Evolutionary conservation across 164 flowering plant genomes (phyloP).

Genomic region (Liriodendron chinense): DNA sequence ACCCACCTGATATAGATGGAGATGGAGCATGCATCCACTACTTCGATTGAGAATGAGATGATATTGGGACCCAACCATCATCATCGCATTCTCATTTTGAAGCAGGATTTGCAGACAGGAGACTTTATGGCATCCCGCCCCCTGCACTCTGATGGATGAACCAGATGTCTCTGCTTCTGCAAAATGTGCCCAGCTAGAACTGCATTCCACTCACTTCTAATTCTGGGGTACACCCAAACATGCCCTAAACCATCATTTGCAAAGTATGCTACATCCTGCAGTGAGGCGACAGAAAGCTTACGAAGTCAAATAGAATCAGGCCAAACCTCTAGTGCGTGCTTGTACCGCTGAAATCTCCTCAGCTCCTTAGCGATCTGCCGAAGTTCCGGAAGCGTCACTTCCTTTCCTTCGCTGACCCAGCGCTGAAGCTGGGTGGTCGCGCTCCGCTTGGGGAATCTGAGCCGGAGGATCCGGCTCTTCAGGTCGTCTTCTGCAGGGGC

Average conservation of each 20-base stretch:
- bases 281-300: background rate
- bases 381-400: constrained; percentile 51
- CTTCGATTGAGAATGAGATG: no score
- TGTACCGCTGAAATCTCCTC: constrained; percentile 60
- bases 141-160: no score
- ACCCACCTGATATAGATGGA: no score
- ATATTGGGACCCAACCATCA: no score
- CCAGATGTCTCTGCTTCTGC: no score
- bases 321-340: constrained; percentile 95
- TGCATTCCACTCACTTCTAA: no score
- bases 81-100: no score
- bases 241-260: background rate
- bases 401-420: constrained; percentile 78
- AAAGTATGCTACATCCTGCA: background rate
- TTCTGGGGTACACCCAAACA: background rate
- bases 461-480: constrained; percentile 52
- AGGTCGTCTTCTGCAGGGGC: constrained; percentile 21
- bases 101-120: no score
- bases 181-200: no score
- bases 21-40: no score
- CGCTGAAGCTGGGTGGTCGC: constrained; percentile 60
- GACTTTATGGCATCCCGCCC: no score
- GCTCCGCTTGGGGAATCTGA: constrained; percentile 81
- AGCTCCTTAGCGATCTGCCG: constrained; percentile 71
- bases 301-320: background rate